phyloP scores from a whole-genome alignment of 306 rosid genomes.

The Medicago arabica region DNA sequence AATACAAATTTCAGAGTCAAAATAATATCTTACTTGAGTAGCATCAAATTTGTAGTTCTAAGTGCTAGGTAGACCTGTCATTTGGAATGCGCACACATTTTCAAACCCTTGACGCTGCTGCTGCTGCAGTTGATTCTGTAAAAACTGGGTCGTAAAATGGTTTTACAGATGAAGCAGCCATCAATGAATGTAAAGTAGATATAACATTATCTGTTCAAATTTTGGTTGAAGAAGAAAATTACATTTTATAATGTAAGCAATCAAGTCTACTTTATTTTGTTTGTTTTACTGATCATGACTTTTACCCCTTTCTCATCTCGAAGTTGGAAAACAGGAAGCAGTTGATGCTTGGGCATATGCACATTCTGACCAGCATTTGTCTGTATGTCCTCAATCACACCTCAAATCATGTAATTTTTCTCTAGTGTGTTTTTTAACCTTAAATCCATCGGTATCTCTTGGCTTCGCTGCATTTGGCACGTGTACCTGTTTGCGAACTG shows the following conservation, averaged over 20 bases:
- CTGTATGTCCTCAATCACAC: conserved; percentile 1
- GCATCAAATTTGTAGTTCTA: conserved; percentile 4
- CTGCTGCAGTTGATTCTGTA: conserved; percentile 20
- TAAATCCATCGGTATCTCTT: conserved; percentile 15
- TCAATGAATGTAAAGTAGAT: conserved; percentile 2
- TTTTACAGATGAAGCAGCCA: conserved; percentile 19
- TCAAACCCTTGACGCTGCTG: conserved; percentile 29
- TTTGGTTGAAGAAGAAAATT: not conserved
- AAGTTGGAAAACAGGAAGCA: conserved; percentile 14
- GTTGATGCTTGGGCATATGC: conserved; percentile 21
- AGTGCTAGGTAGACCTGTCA: conserved; percentile 12
- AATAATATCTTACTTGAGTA: conserved; percentile 14
- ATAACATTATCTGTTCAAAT: conserved; percentile 22
- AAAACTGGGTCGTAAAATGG: conserved; percentile 19
- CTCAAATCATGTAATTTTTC: conserved; percentile 10
- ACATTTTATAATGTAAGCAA: not conserved
- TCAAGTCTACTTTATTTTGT: not conserved
- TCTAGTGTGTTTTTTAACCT: not conserved
- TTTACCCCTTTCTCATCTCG: conserved; percentile 3
- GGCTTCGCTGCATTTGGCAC: conserved; percentile 19
- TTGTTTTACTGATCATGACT: conserved; percentile 4
- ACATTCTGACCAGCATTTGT: conserved; percentile 10
- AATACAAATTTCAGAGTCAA: conserved; percentile 14
- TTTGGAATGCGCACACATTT: conserved; percentile 6
- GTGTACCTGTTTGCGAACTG: conserved; percentile 19